Base-by-base conservation (phyloP, 2,329 filamentous ascomycete species). In the Stylonectria norvegica region DNA sequence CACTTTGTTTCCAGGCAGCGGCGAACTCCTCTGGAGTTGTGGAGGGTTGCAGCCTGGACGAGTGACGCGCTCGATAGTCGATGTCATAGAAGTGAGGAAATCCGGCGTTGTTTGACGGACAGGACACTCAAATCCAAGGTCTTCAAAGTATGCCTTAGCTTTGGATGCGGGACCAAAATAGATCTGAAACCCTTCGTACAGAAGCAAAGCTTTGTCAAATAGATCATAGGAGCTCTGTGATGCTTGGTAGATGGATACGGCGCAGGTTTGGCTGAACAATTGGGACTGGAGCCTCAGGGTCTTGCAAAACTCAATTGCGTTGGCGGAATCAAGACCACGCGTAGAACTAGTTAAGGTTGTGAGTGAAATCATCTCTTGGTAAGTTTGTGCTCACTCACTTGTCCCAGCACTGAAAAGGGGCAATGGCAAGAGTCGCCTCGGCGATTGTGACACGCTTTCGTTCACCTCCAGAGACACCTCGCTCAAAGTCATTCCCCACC, bases 401-500 rank as follows among this genome's bases (percentile, higher is more conserved):
- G 39, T 81, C 85, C 85, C 85, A 89, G 45, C 81, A 84, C 60
- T 86, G 83, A 0, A 76, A 67, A 67, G 33, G 74, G 62, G 49
- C 65, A 32, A 53, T 53, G 4, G 57, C 53, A 3, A 65, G 43
- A 7, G 55, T 52, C 1, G 60, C 62, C 39, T 66, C 62, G 0
- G 63, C 55, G 33, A 66, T 64, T 1, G 58, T 63, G 5, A 65
- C 70, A 1, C 70, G 56, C 43, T 66, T 67, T 4, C 71, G 60
- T 58, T 79, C 75, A 42, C 76, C 76, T 43, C 75, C 75, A 31
- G 67, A 71, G 0, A 79, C 73, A n/a, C 57, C 55, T 1, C 83
- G 78, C 8, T 86, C 66, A 56, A 79, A 86, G 56, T 86, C 82
- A 62, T 86, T 85, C 16, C 83, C 83, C 4, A 86, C 81, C 12